Percentiles rank a stretch among this genome's conserved stretches.
These are phyloP conservation scores for Tetraselmis striata DNA, from an alignment of 139 green algal genomes.

Conservation along the genomic window DNA sequence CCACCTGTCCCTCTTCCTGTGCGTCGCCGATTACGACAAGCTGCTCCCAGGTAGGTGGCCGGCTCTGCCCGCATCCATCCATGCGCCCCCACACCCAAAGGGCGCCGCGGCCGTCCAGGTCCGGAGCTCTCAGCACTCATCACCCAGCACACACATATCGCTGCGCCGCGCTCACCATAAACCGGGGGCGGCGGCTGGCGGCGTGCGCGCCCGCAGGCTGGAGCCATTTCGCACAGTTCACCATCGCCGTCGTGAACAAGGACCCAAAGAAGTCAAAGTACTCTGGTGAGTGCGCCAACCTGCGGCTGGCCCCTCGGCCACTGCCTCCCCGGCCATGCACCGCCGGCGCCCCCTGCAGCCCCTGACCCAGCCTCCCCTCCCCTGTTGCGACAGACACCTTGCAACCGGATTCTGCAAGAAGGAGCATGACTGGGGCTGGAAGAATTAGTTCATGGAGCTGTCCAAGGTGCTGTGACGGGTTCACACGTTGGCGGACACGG, in stretches of 20 bases:
- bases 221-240: constrained; percentile 98
- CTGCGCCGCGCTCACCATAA: constrained; percentile 95
- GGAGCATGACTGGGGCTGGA: constrained; percentile 99
- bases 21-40: constrained; percentile 98
- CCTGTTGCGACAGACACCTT: constrained; percentile 74
- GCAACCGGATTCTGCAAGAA: constrained; percentile 98
- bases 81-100: no score
- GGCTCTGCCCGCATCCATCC: constrained; percentile 99
- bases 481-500: constrained; percentile 79
- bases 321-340: no score
- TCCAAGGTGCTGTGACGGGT: constrained; percentile 84
- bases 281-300: constrained; percentile 49
- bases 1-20: constrained; percentile 96
- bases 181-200: constrained; percentile 97
- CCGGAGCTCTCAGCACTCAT: no score
- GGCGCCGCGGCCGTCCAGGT: no score
- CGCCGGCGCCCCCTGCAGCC: no score
- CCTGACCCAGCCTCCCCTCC: no score
- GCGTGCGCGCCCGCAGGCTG: constrained; percentile 77
- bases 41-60: constrained; percentile 84
- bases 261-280: constrained; percentile 98
- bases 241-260: constrained; percentile 97
- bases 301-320: no score
- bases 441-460: constrained; percentile 95
- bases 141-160: no score